These are phyloP conservation scores for Globisporangium paroecandrum DNA, from an alignment of 352 stramenopile genomes.

Conservation along the genomic window DNA sequence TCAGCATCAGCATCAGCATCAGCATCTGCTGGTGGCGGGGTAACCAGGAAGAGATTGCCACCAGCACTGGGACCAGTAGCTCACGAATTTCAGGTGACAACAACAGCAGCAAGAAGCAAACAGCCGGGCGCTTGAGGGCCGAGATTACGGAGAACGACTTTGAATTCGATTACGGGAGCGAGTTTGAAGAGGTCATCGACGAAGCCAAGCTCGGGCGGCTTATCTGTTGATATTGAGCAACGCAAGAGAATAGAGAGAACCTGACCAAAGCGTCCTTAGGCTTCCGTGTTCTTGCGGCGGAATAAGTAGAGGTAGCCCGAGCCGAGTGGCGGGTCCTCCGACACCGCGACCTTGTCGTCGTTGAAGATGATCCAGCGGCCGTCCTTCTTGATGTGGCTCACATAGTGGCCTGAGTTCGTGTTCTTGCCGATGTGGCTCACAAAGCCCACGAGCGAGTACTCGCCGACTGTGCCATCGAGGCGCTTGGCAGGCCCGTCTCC, in stretches of 20 bases:
- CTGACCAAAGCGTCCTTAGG: neutral
- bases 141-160: slow-evolving; percentile 32
- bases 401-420: slow-evolving; percentile 97
- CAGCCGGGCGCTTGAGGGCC: slow-evolving; percentile 6
- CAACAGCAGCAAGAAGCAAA: slow-evolving; percentile 10
- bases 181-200: slow-evolving; percentile 84
- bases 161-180: slow-evolving; percentile 65
- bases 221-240: slow-evolving; percentile 33
- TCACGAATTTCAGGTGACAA: neutral
- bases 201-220: slow-evolving; percentile 52
- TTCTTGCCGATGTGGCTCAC: slow-evolving; percentile 99
- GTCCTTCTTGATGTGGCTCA: slow-evolving; percentile 97
- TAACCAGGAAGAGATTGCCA: slow-evolving; percentile 22
- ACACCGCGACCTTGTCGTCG: slow-evolving; percentile 97
- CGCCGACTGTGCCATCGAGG: slow-evolving; percentile 55
- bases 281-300: slow-evolving; percentile 41
- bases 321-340: slow-evolving; percentile 90
- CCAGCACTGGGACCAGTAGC: neutral
- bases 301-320: slow-evolving; percentile 97
- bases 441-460: slow-evolving; percentile 97
- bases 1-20: neutral
- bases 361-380: slow-evolving; percentile 99
- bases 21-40: neutral
- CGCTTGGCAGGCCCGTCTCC: slow-evolving; percentile 25
- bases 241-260: neutral